Evolutionary conservation across 2,329 filamentous ascomycete genomes (phyloP).

Genomic region (Pseudogymnoascus sp.): DNA sequence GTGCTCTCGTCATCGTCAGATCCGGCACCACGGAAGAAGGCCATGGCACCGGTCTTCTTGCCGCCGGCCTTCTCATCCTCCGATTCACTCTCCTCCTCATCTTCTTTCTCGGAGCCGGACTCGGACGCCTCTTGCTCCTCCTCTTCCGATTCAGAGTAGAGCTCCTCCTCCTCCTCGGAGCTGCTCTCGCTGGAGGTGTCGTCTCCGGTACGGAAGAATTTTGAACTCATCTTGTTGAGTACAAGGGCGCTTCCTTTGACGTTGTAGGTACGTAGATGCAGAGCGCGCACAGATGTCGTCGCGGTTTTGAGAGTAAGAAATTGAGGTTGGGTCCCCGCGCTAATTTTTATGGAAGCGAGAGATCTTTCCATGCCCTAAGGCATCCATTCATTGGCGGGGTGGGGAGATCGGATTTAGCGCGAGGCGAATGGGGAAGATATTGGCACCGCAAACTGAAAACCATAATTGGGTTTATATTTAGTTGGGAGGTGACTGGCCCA

Average conservation of each 20-base stretch:
- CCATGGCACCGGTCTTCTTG: conserved; percentile 63
- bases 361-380: conserved; percentile 10
- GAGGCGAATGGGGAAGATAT: conserved; percentile 1
- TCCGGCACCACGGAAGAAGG: conserved; percentile 70
- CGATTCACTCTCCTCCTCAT: conserved; percentile 48
- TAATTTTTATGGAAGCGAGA: conserved; percentile 11
- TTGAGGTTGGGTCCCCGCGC: conserved; percentile 10
- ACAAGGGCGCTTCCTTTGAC: conserved; percentile 10
- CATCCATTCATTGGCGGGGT: conserved; percentile 9
- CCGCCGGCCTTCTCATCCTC: conserved; percentile 53
- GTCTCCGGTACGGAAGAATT: conserved; percentile 17
- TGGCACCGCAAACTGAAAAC: neutral
- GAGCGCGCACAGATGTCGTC: conserved; percentile 9
- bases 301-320: conserved; percentile 7
- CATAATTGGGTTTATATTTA: neutral
- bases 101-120: conserved; percentile 41
- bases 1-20: conserved; percentile 75
- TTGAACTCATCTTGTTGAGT: conserved; percentile 10
- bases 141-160: conserved; percentile 75
- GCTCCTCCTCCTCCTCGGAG: conserved; percentile 88
- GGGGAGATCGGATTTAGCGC: neutral
- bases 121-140: conserved; percentile 40
- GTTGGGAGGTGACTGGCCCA: neutral
- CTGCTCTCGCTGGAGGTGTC: conserved; percentile 94
- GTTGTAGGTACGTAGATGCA: conserved; percentile 9